Conservation (phyloP, 176 grass and related monocot genomes). For the Zea luxurians region DNA sequence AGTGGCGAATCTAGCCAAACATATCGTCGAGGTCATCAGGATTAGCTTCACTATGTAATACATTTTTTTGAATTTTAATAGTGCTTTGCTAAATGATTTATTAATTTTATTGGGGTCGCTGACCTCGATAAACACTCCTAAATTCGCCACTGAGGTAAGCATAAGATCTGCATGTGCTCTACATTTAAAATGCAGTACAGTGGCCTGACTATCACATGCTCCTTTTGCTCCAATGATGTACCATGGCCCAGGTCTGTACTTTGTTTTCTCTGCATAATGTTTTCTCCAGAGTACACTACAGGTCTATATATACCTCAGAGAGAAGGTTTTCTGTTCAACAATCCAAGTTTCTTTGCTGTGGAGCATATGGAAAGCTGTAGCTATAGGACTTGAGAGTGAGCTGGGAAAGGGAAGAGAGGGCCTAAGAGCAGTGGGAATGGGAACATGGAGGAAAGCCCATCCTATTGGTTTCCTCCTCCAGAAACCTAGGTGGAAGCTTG, state of each 20-base stretch:
- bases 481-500: constrained; percentile 12
- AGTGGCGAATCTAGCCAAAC: too few species aligned
- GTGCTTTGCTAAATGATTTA: too few species aligned
- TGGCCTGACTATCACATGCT: not conserved
- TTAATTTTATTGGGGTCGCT: too few species aligned
- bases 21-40: too few species aligned
- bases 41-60: too few species aligned
- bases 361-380: not conserved
- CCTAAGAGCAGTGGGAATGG: constrained; percentile 46
- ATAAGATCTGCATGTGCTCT: constrained; percentile 1
- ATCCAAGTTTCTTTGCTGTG: constrained; percentile 11
- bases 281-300: not conserved
- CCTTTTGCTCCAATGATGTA: not conserved
- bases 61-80: too few species aligned
- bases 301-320: constrained; percentile 24
- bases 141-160: too few species aligned
- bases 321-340: not conserved
- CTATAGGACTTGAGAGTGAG: constrained; percentile 14
- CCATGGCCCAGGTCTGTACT: not conserved
- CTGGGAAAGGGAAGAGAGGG: constrained; percentile 41
- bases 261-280: not conserved
- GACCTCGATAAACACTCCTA: too few species aligned
- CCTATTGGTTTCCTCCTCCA: constrained; percentile 3
- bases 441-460: constrained; percentile 48
- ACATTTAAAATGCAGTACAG: constrained; percentile 31